Evolutionary conservation across 106 monocot species (phyloP), one percentile per base, ranked within the genome.

Genomic region (Allium fistulosum): DNA sequence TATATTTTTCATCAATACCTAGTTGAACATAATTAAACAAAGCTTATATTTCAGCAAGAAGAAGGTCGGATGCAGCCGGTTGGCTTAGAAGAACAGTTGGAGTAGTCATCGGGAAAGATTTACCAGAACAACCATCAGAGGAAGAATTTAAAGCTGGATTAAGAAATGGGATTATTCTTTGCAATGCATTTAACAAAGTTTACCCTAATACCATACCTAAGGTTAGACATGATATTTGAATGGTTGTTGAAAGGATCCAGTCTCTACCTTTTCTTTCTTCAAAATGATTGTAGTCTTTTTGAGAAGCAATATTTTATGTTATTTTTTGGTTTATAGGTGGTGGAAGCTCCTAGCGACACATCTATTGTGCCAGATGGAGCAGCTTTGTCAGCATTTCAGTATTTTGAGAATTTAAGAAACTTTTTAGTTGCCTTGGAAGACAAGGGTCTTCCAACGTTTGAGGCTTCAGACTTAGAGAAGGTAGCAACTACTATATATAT

Each of bases 121-220:
- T 97, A 51, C 79, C 92, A 3, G 97, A 92, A 52, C 78, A 84
- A 65, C 97, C 97, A 5, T 79, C 92, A 0, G 92, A 89, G 67
- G 92, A 92, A 62, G 97, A 97, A 61, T 87, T 97, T 52, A 84
- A 80, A 69, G 70, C 84, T 26, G 84, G 79, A 26, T 56, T 97
- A 16, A 84, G 86, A 71, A 97, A 82, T 67, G 97, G 97, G 26
- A 80, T 84, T 59, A 82, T 97, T 61, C 89, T 92, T 14, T 97
- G 97, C 83, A 87, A 84, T 87, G 97, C 76, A 12, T 69, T 97
- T 26, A 97, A 97, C 69, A 92, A 81, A 60, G 84, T 97, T 62
- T 78, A 87, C 22, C 89, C 86, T 47, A 92, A 82, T 55, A 76
- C 92, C 2, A 66, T 97, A n/a, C 87, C 89, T 27, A 92, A 97